Conservation (phyloP, 1,284 basidiomycete genomes). For the Ustilago vetiveriae region DNA sequence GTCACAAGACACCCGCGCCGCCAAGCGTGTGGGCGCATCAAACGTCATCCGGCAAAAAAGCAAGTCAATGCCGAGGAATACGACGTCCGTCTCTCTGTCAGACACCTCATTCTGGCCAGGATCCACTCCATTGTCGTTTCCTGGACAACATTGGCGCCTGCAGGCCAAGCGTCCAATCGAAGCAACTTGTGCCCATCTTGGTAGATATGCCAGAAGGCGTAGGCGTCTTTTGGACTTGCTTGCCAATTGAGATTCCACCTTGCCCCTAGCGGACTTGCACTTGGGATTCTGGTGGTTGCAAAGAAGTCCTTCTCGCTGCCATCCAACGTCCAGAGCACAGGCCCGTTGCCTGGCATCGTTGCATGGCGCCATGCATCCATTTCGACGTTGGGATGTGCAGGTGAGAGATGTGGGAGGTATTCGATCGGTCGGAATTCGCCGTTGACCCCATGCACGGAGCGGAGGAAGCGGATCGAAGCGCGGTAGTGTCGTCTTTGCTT, state of each 20-base stretch:
- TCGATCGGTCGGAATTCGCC: not conserved
- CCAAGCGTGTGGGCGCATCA: too few relatives aligned
- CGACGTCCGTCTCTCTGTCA: not conserved
- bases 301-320: not conserved
- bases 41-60: too few relatives aligned
- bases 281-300: constrained; percentile 6
- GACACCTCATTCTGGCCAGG: not conserved
- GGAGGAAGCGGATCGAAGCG: not conserved
- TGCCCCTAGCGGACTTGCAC: not conserved
- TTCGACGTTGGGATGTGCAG: constrained; percentile 1
- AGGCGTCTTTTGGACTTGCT: not conserved
- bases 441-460: not conserved
- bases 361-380: not conserved
- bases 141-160: not conserved
- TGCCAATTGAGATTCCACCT: not conserved
- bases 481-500: not conserved
- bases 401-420: not conserved
- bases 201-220: constrained; percentile 2
- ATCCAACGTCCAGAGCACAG: not conserved
- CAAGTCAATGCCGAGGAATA: not conserved
- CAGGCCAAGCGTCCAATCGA: not conserved
- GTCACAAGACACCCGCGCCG: too few relatives aligned
- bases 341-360: not conserved
- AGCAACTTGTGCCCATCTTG: not conserved
- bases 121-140: not conserved